These are phyloP conservation scores for Cenchrus americanus DNA, from an alignment of 176 grass and related monocot species.

Conservation along the genomic window DNA sequence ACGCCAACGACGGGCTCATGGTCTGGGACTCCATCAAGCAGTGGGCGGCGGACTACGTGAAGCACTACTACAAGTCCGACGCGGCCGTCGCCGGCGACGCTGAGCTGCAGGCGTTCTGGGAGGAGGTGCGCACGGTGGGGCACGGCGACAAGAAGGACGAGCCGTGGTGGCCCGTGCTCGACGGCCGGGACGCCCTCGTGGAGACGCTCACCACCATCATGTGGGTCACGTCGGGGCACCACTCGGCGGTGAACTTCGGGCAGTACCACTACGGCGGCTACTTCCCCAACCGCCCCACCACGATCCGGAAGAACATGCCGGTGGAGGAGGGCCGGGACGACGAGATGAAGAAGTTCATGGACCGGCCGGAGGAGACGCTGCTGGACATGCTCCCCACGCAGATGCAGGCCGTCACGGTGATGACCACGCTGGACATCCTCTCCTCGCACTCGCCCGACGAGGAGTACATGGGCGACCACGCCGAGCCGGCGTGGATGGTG, in stretches of 20 bases:
- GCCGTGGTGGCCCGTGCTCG: constrained; percentile 78
- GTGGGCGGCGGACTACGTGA: constrained; percentile 64
- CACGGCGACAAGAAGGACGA: constrained; percentile 95
- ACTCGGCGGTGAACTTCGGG: constrained; percentile 89
- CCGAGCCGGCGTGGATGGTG: constrained; percentile 61
- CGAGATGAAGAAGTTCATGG: constrained; percentile 46
- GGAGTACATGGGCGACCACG: constrained; percentile 74
- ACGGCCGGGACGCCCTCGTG: constrained; percentile 46
- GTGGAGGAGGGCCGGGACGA: constrained; percentile 55
- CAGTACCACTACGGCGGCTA: constrained; percentile 87
- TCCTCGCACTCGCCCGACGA: constrained; percentile 86
- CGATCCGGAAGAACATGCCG: constrained; percentile 67
- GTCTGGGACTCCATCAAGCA: constrained; percentile 70
- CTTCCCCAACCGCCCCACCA: constrained; percentile 87
- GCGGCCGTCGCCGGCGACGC: constrained; percentile 45
- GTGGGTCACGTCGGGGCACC: constrained; percentile 82
- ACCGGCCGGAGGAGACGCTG: constrained; percentile 56
- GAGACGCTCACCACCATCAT: constrained; percentile 75
- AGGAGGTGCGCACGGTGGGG: constrained; percentile 77
- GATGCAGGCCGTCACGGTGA: constrained; percentile 70
- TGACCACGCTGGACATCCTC: constrained; percentile 79
- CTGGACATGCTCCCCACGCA: constrained; percentile 65
- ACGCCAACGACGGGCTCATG: constrained; percentile 72
- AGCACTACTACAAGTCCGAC: constrained; percentile 60
- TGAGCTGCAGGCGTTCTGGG: constrained; percentile 81